phyloP scores from a whole-genome alignment of 129 eudicot species.

The Glebionis coronaria region DNA sequence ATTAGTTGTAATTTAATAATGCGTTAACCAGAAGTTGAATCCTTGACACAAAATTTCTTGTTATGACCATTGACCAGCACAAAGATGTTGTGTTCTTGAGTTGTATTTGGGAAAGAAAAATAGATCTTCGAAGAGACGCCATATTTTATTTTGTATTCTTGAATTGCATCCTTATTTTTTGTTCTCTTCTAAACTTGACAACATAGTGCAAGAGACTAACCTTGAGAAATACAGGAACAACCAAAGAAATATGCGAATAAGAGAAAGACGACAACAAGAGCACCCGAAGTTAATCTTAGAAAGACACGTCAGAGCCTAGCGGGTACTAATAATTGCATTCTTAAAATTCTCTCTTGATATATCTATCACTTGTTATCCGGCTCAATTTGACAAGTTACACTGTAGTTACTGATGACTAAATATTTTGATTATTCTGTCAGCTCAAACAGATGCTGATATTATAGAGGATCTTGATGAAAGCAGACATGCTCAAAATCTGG shows the following conservation, averaged over 20 bases:
- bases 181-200: neutral
- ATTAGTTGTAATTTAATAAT: neutral
- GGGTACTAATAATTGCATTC: slow-evolving; percentile 37
- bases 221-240: slow-evolving; percentile 21
- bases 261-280: slow-evolving; percentile 29
- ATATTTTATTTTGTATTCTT: neutral
- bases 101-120: neutral
- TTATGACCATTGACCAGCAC: slow-evolving; percentile 6
- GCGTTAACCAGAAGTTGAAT: slow-evolving; percentile 1
- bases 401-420: neutral
- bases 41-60: neutral
- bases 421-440: slow-evolving; percentile 27
- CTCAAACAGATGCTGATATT: slow-evolving; percentile 29
- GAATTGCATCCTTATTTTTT: neutral
- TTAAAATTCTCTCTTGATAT: neutral
- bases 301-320: slow-evolving; percentile 52
- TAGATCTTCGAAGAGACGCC: too few species aligned
- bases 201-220: neutral
- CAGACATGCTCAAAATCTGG: slow-evolving; percentile 20
- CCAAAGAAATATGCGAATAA: slow-evolving; percentile 18
- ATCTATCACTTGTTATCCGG: neutral
- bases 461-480: slow-evolving; percentile 19
- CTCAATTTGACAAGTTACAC: slow-evolving; percentile 4
- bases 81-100: neutral
- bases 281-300: slow-evolving; percentile 27